Evolutionary conservation across 345 rosid species (phyloP).

Genomic region (Camelina laxa): DNA sequence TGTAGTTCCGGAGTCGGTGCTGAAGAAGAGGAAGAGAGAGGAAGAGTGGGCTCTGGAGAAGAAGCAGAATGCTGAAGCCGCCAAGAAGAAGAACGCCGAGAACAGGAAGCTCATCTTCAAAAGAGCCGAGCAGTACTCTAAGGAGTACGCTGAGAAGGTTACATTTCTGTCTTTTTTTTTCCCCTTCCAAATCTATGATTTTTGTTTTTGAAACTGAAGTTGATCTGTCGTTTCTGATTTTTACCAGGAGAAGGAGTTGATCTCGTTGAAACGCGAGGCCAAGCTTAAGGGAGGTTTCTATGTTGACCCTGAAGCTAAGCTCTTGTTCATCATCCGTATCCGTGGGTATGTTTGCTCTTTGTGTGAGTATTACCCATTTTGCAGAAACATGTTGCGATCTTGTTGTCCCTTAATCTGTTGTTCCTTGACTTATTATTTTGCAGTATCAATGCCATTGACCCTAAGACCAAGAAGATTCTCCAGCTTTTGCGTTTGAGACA

Average conservation of each 20-base stretch:
- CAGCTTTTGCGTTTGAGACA: conserved; percentile 96
- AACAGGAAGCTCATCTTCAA: conserved; percentile 62
- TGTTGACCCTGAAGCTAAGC: conserved; percentile 91
- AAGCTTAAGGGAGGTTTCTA: conserved; percentile 88
- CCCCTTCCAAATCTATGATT: background rate
- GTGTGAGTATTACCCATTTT: background rate
- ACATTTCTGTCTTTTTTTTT: background rate
- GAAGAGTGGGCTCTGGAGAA: conserved; percentile 67
- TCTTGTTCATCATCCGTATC: conserved; percentile 75
- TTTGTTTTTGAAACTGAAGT: background rate
- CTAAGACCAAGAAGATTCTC: conserved; percentile 80
- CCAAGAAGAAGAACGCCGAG: conserved; percentile 60
- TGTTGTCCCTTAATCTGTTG: conserved; percentile 4
- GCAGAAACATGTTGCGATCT: background rate
- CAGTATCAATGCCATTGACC: conserved; percentile 93
- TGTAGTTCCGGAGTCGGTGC: conserved; percentile 74
- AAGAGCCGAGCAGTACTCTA: conserved; percentile 62
- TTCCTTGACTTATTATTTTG: conserved; percentile 3
- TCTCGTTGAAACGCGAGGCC: conserved; percentile 78
- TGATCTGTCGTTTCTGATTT: background rate
- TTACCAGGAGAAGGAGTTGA: conserved; percentile 63
- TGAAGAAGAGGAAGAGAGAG: conserved; percentile 84
- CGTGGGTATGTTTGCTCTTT: conserved; percentile 59
- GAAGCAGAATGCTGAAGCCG: conserved; percentile 50
- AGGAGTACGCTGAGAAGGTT: conserved; percentile 68